Percentiles rank a stretch among this genome's conserved stretches.
These are phyloP conservation scores for Acanthochlamys bracteata DNA, from an alignment of 106 monocot species.

Conservation along the genomic window DNA sequence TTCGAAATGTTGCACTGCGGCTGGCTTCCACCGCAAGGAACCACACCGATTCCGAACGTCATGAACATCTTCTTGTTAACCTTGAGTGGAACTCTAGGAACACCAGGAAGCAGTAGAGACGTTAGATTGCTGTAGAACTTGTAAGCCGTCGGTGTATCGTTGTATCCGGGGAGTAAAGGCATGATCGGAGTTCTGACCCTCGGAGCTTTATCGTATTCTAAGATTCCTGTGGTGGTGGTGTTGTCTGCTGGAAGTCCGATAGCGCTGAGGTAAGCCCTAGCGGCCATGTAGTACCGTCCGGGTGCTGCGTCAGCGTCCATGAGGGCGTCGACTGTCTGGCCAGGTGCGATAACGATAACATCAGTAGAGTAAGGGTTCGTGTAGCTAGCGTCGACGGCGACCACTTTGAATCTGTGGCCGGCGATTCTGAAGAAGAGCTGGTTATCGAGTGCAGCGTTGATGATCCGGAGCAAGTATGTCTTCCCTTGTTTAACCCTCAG, in stretches of 20 bases:
- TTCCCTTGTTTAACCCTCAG: constrained; percentile 34
- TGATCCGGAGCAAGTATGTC: constrained; percentile 72
- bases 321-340: constrained; percentile 74
- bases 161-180: constrained; percentile 43
- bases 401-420: constrained; percentile 55
- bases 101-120: constrained; percentile 8
- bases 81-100: constrained; percentile 39
- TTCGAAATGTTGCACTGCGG: constrained; percentile 9
- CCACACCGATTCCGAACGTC: constrained; percentile 41
- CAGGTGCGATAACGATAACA: constrained; percentile 57
- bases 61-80: constrained; percentile 68
- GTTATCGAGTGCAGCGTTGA: constrained; percentile 75
- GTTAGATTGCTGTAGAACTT: constrained; percentile 50
- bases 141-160: constrained; percentile 53
- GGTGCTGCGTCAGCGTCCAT: constrained; percentile 42
- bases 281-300: constrained; percentile 56
- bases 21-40: constrained; percentile 27
- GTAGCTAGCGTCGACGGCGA: constrained; percentile 75
- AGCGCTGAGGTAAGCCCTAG: constrained; percentile 34
- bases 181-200: constrained; percentile 15
- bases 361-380: constrained; percentile 58
- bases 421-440: constrained; percentile 81
- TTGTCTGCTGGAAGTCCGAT: constrained; percentile 14
- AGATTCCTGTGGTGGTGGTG: constrained; percentile 47
- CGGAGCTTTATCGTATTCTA: constrained; percentile 21